Conservation (phyloP, 1,284 basidiomycete species). For the Marasmius oreades region DNA sequence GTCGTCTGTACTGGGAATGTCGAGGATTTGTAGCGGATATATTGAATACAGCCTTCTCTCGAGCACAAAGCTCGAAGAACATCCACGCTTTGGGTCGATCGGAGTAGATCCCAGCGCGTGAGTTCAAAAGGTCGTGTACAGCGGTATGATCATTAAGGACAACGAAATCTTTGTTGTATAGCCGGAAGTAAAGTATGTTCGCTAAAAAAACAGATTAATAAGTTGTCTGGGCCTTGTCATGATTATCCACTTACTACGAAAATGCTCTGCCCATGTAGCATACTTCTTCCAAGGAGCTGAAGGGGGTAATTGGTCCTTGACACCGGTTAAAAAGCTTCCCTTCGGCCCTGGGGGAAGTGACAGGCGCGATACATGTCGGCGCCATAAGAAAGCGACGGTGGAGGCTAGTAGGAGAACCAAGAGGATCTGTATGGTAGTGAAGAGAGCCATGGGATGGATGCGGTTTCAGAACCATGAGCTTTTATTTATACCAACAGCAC, state of each 20-base stretch:
- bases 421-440: neutral
- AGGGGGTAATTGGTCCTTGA: neutral
- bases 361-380: neutral
- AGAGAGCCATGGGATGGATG: neutral
- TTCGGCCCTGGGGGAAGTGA: constrained; percentile 8
- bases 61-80: constrained; percentile 37
- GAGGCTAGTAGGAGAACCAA: neutral
- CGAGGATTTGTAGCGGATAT: constrained; percentile 32
- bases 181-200: constrained; percentile 32
- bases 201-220: constrained; percentile 16
- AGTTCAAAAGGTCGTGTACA: constrained; percentile 33
- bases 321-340: constrained; percentile 8
- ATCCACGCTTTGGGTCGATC: constrained; percentile 40
- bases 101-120: constrained; percentile 37
- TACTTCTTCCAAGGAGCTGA: constrained; percentile 11
- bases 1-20: constrained; percentile 36
- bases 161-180: constrained; percentile 29
- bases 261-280: constrained; percentile 11
- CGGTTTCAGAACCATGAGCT: no score
- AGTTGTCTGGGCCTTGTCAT: neutral
- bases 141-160: constrained; percentile 33
- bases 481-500: no score
- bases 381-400: neutral
- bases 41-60: constrained; percentile 35
- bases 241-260: constrained; percentile 5